These are phyloP conservation scores for Byssoonygena ceratinophila DNA, from an alignment of 2,329 filamentous ascomycete genomes.

Conservation along the genomic window DNA sequence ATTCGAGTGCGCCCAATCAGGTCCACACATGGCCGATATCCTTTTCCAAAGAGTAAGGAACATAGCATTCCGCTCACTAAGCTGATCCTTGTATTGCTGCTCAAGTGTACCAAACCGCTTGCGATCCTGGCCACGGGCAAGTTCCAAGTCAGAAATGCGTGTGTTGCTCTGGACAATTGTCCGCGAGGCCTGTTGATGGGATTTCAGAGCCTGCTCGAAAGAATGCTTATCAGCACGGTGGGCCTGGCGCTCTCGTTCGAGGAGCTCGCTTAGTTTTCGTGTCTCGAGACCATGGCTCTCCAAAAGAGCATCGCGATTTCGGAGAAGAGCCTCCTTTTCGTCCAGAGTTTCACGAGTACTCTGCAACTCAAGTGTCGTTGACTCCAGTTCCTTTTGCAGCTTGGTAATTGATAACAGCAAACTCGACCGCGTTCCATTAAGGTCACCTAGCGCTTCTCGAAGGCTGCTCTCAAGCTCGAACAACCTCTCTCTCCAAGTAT, in stretches of 20 bases:
- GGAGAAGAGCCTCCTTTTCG: constrained; percentile 86
- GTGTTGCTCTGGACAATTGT: constrained; percentile 77
- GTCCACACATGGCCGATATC: constrained; percentile 72
- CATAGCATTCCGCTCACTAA: constrained; percentile 79
- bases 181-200: constrained; percentile 74
- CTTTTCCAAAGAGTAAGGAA: constrained; percentile 84
- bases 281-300: constrained; percentile 82
- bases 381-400: constrained; percentile 77
- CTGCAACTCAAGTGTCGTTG: constrained; percentile 72
- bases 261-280: constrained; percentile 70
- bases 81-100: constrained; percentile 70
- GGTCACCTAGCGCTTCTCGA: constrained; percentile 74
- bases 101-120: constrained; percentile 67
- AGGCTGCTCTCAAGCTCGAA: constrained; percentile 84
- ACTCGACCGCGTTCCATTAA: constrained; percentile 74
- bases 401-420: constrained; percentile 79
- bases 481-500: constrained; percentile 81
- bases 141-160: constrained; percentile 76
- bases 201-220: constrained; percentile 79
- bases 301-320: constrained; percentile 76
- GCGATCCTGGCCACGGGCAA: constrained; percentile 64
- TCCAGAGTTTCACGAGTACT: constrained; percentile 62
- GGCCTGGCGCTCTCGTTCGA: constrained; percentile 79
- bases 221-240: constrained; percentile 79
- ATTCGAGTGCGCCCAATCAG: constrained; percentile 85